These are phyloP conservation scores for Populus davidiana DNA, from an alignment of 345 rosid genomes.

Conservation along the genomic window DNA sequence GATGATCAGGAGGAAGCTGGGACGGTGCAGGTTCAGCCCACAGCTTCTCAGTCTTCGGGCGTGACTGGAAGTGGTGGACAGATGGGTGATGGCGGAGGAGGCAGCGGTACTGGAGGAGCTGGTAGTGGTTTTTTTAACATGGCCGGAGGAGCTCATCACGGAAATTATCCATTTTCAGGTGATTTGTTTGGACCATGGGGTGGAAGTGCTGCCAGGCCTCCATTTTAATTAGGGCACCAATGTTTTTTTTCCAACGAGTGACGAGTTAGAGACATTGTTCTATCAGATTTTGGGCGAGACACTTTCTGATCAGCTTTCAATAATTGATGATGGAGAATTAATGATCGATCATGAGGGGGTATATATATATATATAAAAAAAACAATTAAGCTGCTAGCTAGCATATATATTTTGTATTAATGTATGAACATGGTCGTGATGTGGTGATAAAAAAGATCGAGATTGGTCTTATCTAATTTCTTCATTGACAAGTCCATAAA, in stretches of 20 bases:
- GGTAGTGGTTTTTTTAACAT: constrained; percentile 27
- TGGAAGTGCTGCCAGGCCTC: constrained; percentile 49
- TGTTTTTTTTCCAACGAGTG: neutral
- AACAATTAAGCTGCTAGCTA: neutral
- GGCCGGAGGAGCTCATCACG: constrained; percentile 44
- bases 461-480: neutral
- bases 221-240: constrained; percentile 30
- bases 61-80: constrained; percentile 45
- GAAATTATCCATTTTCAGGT: constrained; percentile 50
- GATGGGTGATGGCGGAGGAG: constrained; percentile 27
- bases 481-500: neutral
- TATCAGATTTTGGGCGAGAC: neutral
- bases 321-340: neutral
- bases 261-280: neutral
- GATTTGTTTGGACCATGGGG: constrained; percentile 64
- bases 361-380: too few relatives aligned
- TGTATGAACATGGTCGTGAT: neutral
- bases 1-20: constrained; percentile 45
- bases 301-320: neutral
- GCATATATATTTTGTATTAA: neutral
- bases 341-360: neutral
- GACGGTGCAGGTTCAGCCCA: constrained; percentile 42
- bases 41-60: constrained; percentile 62
- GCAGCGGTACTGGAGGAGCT: constrained; percentile 28
- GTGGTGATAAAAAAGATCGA: neutral